Conservation (phyloP, 2,329 filamentous ascomycete genomes). For the Ascochyta viciae-villosae region DNA sequence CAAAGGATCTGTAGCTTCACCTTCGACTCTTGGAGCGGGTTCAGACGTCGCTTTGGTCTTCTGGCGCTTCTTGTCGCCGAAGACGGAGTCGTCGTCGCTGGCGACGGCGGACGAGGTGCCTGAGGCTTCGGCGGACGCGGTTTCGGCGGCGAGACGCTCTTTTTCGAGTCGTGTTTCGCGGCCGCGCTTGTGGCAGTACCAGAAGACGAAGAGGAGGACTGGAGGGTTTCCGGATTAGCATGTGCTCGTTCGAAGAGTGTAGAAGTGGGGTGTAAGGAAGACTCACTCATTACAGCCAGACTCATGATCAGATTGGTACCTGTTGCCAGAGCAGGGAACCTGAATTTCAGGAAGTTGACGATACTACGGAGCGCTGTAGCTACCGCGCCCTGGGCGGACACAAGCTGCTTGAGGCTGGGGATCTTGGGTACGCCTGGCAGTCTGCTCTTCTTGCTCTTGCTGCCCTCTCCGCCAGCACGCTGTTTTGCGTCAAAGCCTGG, state of each 20-base stretch:
- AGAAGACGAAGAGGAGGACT: constrained; percentile 90
- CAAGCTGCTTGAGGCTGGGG: constrained; percentile 76
- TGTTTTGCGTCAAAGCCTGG: constrained; percentile 54
- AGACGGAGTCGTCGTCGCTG: constrained; percentile 38
- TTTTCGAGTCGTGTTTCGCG: constrained; percentile 80
- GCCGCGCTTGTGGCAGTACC: constrained; percentile 98
- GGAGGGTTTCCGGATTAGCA: background rate
- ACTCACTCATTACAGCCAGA: constrained; percentile 83
- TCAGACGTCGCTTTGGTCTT: constrained; percentile 9
- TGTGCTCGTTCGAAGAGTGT: background rate
- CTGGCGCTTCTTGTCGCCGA: constrained; percentile 33
- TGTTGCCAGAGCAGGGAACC: constrained; percentile 85
- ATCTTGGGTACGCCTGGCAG: constrained; percentile 60
- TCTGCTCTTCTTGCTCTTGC: constrained; percentile 62
- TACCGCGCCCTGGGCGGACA: constrained; percentile 86
- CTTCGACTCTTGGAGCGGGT: background rate
- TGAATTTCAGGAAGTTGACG: constrained; percentile 81
- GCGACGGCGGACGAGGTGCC: constrained; percentile 39
- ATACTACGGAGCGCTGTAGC: constrained; percentile 88
- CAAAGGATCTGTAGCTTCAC: constrained; percentile 33
- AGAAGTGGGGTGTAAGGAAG: background rate
- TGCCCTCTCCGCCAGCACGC: constrained; percentile 21
- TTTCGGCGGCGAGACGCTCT: constrained; percentile 54
- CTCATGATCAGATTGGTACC: constrained; percentile 93
- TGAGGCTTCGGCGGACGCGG: constrained; percentile 37